phyloP scores from a whole-genome alignment of 768 basidiomycete species.

The Leccinum subgranulosum region DNA sequence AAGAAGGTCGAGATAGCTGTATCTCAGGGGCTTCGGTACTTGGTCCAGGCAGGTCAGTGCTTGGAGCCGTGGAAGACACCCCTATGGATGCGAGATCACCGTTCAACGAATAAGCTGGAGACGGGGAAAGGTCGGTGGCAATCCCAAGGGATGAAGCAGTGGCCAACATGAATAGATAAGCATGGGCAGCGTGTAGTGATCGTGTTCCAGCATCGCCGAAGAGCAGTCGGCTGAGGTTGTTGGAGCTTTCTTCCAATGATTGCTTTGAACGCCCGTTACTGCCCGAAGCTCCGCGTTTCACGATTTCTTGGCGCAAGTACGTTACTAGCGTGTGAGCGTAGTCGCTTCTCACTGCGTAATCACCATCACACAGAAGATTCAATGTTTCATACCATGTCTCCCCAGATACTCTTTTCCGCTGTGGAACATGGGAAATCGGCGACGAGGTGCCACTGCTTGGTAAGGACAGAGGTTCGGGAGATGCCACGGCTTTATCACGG shows the following conservation, averaged over 20 bases:
- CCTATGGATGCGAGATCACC: constrained; percentile 29
- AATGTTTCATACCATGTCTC: constrained; percentile 92
- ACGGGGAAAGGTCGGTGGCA: constrained; percentile 35
- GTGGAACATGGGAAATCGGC: constrained; percentile 38
- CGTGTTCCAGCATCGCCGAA: constrained; percentile 60
- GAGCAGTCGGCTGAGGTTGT: constrained; percentile 47
- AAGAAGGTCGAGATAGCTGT: constrained; percentile 32
- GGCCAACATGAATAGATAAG: constrained; percentile 76
- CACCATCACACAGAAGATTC: constrained; percentile 75
- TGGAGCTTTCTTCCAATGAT: constrained; percentile 45
- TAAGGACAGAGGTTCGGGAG: constrained; percentile 25
- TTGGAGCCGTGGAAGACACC: constrained; percentile 30
- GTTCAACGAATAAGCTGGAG: constrained; percentile 39
- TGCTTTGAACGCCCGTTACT: constrained; percentile 44
- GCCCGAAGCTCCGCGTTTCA: constrained; percentile 49
- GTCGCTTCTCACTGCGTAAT: constrained; percentile 74
- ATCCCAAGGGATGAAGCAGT: constrained; percentile 64
- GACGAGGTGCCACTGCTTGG: constrained; percentile 27
- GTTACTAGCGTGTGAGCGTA: constrained; percentile 72
- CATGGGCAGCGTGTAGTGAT: constrained; percentile 78
- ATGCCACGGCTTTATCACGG: constrained; percentile 7
- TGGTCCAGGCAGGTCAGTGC: constrained; percentile 29
- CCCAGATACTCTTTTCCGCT: constrained; percentile 66
- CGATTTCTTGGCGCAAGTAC: constrained; percentile 76
- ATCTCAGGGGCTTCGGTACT: constrained; percentile 14